Evolutionary conservation across 2,329 filamentous ascomycete species (phyloP), one percentile per base, ranked within the genome.

Genomic region (Colletotrichum tanaceti): DNA sequence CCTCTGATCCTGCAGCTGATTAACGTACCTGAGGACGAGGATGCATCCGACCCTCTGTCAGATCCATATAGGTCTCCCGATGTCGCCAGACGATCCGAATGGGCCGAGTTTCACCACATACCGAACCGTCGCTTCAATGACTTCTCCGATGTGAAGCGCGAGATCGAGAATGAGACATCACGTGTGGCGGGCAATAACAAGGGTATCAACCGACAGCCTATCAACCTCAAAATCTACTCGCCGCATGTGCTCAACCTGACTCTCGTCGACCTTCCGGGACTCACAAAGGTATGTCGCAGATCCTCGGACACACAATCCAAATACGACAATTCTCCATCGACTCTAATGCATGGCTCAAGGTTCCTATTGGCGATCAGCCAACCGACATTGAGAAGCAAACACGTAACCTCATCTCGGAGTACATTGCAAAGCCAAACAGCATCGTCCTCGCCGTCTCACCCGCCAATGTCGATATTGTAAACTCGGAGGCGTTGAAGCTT

Each of bases 371-470:
- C 73, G 96, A 99, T 79, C 96, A 99, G 79, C 96, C 96, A 9
- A 90, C 92, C 75, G 96, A 99, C 77, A 99, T 99, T 76, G 96
- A 99, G 85, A 98, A 98, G 81, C 96, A 99, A 82, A 99, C 96
- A 39, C 89, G 95, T 72, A 97, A 93, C 73, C 88, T 99, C 75
- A 98, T 99, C 75, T 92, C 94, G 64, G 96, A 99, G 83, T 99
- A 98, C 78, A 99, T 98, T 76, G 94, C 94, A 66, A 99, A 99
- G 83, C 95, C 96, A 16, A 99, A 99, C 86, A 98, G 95, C 81
- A 97, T 99, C 76, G 91, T 99, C 72, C 88, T 99, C 60, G 96
- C 96, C 39, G 96, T 99, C 28, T 98, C 96, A 14, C 95, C 96
- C 20, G 96, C 96, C 61, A 99, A 99, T 76, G 95, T 98, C 76